Evolutionary conservation across 1,139 yeast genomes (phyloP), one percentile per base, ranked within the genome.

Genomic region (Wickerhamiella infanticola): DNA sequence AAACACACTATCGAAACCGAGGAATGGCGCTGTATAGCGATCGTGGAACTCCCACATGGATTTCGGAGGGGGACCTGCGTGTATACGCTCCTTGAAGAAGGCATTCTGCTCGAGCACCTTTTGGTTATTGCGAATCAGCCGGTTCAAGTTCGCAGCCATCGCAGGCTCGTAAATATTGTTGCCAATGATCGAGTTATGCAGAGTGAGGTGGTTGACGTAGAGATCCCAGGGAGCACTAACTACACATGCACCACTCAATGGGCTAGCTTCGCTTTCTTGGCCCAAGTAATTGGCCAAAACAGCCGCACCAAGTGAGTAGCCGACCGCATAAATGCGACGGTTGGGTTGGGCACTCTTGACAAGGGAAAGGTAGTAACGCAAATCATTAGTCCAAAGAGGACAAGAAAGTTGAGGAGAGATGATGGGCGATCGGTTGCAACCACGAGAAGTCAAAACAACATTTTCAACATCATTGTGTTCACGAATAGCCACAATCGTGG

Each of bases 201-300:
- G 61, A 46, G 69, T 72, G 48, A 68, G 63, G n/a, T 75, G 68
- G 31, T 86, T 73, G 46, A 72, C 73, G 27, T 68, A 65, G 64
- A 88, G 66, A 60, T 85, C 94, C 95, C 95, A 88, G 11, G 95
- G 95, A 51, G 79, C 74, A 6, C 85, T 83, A 37, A 85, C 67
- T 8, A 78, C 64, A 26, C 75, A 72, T 3, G 90, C 86, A 5
- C 86, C 83, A 39, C 73, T 70, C 44, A 86, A 63, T 4, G 51
- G 40, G 4, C 50, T 18, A 33, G 69, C 63, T 3, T 55, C 49
- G 35, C 54, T 57, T 54, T 80, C 81, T 56, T 77, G 79, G 35
- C 94, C 95, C 38, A 88, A 62, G 60, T 81, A 86, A 60, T 88
- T 86, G 35, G 83, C 73, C 48, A 85, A 65, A 49, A 85, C 72